These are phyloP conservation scores for Rhododendron griersonianum DNA, from an alignment of 148 eudicot genomes.

Conservation along the genomic window DNA sequence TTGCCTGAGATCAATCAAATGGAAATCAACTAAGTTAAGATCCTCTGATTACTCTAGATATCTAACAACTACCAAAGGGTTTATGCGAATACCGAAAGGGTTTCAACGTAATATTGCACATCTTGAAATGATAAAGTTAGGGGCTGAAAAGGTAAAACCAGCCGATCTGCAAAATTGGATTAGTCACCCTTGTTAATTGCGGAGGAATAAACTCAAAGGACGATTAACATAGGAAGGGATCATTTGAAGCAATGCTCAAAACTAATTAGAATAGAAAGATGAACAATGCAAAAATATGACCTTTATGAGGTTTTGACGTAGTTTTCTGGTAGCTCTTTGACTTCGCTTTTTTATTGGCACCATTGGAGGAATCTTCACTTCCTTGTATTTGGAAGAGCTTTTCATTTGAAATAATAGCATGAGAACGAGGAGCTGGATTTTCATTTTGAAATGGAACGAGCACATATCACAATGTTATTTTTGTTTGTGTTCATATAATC, in stretches of 20 bases:
- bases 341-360: slow-evolving; percentile 1
- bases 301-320: slow-evolving; percentile 25
- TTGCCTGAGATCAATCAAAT: slow-evolving; percentile 35
- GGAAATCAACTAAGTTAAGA: neutral
- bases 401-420: slow-evolving; percentile 60
- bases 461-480: neutral
- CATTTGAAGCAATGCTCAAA: neutral
- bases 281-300: slow-evolving; percentile 16
- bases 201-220: neutral
- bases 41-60: neutral
- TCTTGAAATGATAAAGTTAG: slow-evolving; percentile 53
- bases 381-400: slow-evolving; percentile 40
- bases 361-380: slow-evolving; percentile 15
- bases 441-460: slow-evolving; percentile 2
- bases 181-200: neutral
- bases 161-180: slow-evolving; percentile 39
- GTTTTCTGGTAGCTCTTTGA: neutral
- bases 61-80: neutral
- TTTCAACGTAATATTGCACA: slow-evolving; percentile 66
- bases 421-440: slow-evolving; percentile 54
- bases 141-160: slow-evolving; percentile 75
- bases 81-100: slow-evolving; percentile 44
- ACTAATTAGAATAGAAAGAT: neutral
- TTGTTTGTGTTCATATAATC: neutral
- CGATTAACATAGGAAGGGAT: neutral